Conservation (phyloP, 257 asterid species). For the Solanum chmielewskii region DNA sequence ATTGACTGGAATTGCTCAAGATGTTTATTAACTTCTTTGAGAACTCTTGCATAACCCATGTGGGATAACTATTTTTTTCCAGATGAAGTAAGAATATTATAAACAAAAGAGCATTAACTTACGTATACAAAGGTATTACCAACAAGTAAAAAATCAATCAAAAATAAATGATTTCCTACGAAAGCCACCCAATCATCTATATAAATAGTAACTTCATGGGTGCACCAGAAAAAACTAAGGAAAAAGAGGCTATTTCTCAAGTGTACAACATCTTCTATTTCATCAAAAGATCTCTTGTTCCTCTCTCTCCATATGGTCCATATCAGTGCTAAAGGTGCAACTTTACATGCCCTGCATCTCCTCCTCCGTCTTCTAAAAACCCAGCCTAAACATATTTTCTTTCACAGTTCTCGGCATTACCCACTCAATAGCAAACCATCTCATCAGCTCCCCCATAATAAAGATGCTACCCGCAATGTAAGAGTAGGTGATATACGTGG, state of each 20-base stretch:
- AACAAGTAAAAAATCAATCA: not conserved
- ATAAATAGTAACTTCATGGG: not conserved
- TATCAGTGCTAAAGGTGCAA: not conserved
- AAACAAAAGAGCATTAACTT: not conserved
- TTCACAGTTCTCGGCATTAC: not conserved
- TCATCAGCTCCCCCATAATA: not conserved
- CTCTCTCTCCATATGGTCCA: not conserved
- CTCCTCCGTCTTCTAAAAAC: not conserved
- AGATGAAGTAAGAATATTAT: not conserved
- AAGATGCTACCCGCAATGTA: not conserved
- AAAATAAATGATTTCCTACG: not conserved
- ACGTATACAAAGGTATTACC: not conserved
- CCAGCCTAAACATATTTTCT: not conserved
- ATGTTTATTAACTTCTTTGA: not conserved
- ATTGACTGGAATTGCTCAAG: not conserved
- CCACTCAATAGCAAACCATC: not conserved
- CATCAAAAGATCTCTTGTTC: not conserved
- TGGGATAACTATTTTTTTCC: not conserved
- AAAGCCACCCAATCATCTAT: not conserved
- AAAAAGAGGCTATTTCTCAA: not conserved
- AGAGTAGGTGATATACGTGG: not conserved
- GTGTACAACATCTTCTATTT: not conserved
- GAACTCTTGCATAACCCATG: not conserved
- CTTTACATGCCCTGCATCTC: not conserved
- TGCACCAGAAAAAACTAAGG: not conserved